Evolutionary conservation across 1,284 basidiomycete species (phyloP).

Genomic region (Boletus mariae): DNA sequence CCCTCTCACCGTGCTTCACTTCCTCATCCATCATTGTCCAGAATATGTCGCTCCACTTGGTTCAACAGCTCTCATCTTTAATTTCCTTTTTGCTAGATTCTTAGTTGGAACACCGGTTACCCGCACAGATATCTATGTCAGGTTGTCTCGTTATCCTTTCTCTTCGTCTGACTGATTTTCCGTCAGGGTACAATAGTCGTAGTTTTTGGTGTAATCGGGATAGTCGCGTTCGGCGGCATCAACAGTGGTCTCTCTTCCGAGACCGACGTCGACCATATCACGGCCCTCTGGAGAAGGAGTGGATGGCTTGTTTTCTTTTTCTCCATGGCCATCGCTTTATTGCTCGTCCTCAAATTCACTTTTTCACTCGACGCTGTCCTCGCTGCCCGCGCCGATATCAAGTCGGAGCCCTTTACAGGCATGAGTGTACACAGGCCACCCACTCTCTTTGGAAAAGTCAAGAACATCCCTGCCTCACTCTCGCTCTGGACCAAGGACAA

Average conservation of each 20-base stretch:
- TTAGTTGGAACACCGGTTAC: constrained; percentile 81
- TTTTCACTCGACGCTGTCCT: constrained; percentile 67
- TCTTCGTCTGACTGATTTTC: constrained; percentile 3
- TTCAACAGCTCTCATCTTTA: constrained; percentile 83
- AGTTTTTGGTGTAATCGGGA: constrained; percentile 78
- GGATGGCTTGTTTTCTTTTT: constrained; percentile 91
- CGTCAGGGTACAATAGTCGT: constrained; percentile 75
- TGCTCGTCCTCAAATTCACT: constrained; percentile 61
- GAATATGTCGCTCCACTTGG: constrained; percentile 85
- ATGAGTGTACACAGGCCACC: constrained; percentile 34
- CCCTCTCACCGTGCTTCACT: not conserved
- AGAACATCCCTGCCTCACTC: constrained; percentile 41
- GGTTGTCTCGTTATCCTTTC: not conserved
- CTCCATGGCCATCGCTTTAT: constrained; percentile 67
- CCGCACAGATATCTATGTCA: constrained; percentile 72
- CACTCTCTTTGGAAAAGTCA: constrained; percentile 31
- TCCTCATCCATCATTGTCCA: constrained; percentile 34
- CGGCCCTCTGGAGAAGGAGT: constrained; percentile 75
- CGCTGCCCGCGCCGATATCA: constrained; percentile 60
- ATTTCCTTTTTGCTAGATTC: constrained; percentile 82
- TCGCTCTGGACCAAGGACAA: constrained; percentile 56
- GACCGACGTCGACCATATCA: constrained; percentile 70
- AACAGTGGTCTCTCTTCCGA: constrained; percentile 70
- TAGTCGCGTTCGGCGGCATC: constrained; percentile 82
- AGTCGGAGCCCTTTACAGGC: constrained; percentile 50